phyloP scores from a whole-genome alignment of 768 basidiomycete genomes.

The Wakefieldia striispora region DNA sequence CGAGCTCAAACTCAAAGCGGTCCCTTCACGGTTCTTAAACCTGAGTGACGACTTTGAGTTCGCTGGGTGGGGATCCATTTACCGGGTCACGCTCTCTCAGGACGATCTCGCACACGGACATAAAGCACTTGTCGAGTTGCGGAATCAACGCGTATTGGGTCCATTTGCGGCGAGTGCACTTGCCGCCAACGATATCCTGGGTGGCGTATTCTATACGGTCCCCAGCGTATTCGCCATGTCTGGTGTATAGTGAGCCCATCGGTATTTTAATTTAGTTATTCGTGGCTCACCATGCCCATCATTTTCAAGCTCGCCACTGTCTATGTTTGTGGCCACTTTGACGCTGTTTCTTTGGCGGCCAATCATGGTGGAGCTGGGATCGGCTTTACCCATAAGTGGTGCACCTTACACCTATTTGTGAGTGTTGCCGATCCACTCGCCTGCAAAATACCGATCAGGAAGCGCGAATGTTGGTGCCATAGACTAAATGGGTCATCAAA shows the following conservation, averaged over 20 bases:
- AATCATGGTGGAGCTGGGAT: slow-evolving; percentile 69
- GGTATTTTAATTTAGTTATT: neutral
- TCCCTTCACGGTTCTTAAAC: slow-evolving; percentile 61
- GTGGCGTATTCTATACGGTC: slow-evolving; percentile 67
- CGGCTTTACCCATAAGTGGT: slow-evolving; percentile 66
- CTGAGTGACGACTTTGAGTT: slow-evolving; percentile 68
- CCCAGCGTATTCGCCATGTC: slow-evolving; percentile 61
- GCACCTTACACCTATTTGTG: slow-evolving; percentile 72
- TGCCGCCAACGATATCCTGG: slow-evolving; percentile 65
- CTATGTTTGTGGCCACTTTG: slow-evolving; percentile 59
- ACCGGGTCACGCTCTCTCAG: slow-evolving; percentile 42
- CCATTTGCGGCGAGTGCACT: slow-evolving; percentile 65
- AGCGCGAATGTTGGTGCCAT: neutral
- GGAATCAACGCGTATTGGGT: slow-evolving; percentile 47
- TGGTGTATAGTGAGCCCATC: slow-evolving; percentile 56
- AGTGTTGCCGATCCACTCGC: slow-evolving; percentile 13
- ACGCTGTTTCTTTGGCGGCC: slow-evolving; percentile 72
- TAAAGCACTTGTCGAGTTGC: slow-evolving; percentile 28
- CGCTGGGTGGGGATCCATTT: slow-evolving; percentile 65
- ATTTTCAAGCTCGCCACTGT: slow-evolving; percentile 58
- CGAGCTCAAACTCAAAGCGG: slow-evolving; percentile 35
- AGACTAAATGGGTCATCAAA: slow-evolving; percentile 67
- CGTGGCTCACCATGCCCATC: neutral
- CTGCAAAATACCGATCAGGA: neutral
- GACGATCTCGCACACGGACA: slow-evolving; percentile 41